Base-by-base conservation (phyloP, 1,139 yeast genomes). In the Saccharomyces hybrid region DNA sequence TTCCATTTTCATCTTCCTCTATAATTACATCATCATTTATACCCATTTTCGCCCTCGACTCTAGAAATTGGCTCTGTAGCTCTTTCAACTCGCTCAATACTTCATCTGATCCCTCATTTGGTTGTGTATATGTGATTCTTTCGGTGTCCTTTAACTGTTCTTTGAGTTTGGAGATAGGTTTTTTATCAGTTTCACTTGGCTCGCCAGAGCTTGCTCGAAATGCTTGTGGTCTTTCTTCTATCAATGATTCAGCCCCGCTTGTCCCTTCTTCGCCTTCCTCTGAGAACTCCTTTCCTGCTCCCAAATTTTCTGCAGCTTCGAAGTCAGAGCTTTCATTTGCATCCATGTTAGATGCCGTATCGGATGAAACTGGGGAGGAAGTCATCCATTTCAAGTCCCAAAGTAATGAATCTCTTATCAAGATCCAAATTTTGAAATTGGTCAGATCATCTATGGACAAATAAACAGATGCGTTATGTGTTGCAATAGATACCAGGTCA, bases 381-480 rank as follows among this genome's bases (percentile, higher is more conserved):
- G 46, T 41, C 14, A 25, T 61, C 32, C 52, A 52, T 52, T 63
- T 66, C 52, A 68, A 53, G 53, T 67, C 70, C 71, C 71, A 68
- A 11, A 68, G 53, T n/a, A 68, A 52, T 7, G 71, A 62, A 55
- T 69, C 71, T 34, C 70, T 57, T 46, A 69, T 66, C 38, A 69
- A 50, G n/a, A 66, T 56, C 73, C 73, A 69, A 5, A 60, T 50
- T 49, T 69, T 69, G 46, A 64, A 63, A 52, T 66, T 65, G 13
- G 65, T 59, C 16, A 65, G 47, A 52, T 69, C 73, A 27, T 63
- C 66, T 26, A 69, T 63, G 48, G 58, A 60, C 2, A 63, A 57
- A 56, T 69, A 69, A 1, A 65, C 67, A n/a, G 62, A 60, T 0
- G 72, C 70, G 55, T 69, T 69, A 48, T 67, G 70, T 46, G 61